Evolutionary conservation across 1,284 basidiomycete species (phyloP), one percentile per base, ranked within the genome.

Genomic region (Papiliotrema laurentii): DNA sequence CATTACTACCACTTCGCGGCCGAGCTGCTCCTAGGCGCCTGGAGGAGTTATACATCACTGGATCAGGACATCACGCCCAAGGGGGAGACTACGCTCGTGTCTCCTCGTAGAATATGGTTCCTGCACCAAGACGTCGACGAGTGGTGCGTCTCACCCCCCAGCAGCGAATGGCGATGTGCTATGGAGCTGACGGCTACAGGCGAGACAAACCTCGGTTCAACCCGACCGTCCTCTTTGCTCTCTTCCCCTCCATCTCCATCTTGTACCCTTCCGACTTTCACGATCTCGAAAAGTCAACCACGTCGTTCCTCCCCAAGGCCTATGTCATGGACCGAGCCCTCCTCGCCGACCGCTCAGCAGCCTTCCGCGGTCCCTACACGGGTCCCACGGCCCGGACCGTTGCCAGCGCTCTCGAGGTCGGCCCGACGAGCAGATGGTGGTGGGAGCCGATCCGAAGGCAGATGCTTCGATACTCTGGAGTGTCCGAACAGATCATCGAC

Each of bases 341-440:
- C 4, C 76, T 89, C 38, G 76, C 81, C 3, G 87, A 89, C 70
- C 78, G 87, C 25, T 84, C 82, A 24, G 87, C 87, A 0, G 78
- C 86, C 1, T 84, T 85, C 70, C 78, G 84, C 10, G 86, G 85
- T 0, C 56, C 68, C 3, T 66, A 79, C 10, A 86, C 85, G 43
- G 84, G 83, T 7, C 72, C 76, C 50, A 86, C 81, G 2, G 83
- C 87, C 53, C 77, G 87, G 25, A 87, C 81, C 0, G 85, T 70
- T 11, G 72, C 71, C 0, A 53, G 58, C n/a, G 72, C 72, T 2
- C 38, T 60, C 11, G 47, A 59, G 16, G 58, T 74, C n/a, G 71
- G 86, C 0, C 76, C 71, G 26, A 70, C 60, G 49, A 56, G 71
- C 69, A 49, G 78, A 76, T 60, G 75, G 38, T 87, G 85, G 85